These are phyloP conservation scores for Euphorbia schlechtendalii DNA, from an alignment of 441 rosid species.

Conservation along the genomic window DNA sequence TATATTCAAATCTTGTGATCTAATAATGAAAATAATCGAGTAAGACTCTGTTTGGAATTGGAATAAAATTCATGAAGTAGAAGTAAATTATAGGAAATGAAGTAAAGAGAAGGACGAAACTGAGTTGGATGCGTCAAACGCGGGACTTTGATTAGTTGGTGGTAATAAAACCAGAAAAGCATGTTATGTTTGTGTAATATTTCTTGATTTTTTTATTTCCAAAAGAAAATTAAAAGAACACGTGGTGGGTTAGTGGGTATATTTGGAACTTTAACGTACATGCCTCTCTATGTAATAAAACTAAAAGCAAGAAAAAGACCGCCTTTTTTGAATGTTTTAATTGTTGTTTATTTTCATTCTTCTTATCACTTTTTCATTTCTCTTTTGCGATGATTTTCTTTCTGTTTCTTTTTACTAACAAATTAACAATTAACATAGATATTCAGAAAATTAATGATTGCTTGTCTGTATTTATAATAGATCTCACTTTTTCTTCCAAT, in stretches of 20 bases:
- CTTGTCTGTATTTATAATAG: too few species aligned
- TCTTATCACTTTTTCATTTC: too few species aligned
- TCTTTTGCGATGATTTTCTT: too few species aligned
- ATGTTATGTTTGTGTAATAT: background rate
- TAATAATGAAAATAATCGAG: too few species aligned
- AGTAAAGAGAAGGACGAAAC: background rate
- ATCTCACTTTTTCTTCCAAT: too few species aligned
- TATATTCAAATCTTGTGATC: too few species aligned
- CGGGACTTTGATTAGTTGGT: slow-evolving; percentile 4
- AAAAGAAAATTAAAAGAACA: background rate
- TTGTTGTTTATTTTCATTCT: background rate
- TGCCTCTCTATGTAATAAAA: too few species aligned
- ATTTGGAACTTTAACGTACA: background rate
- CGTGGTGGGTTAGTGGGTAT: background rate
- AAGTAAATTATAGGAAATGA: background rate
- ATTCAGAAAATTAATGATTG: too few species aligned
- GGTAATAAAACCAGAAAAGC: slow-evolving; percentile 2
- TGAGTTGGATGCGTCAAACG: slow-evolving; percentile 1
- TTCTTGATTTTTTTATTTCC: too few species aligned
- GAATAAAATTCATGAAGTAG: background rate
- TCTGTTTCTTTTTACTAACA: too few species aligned
- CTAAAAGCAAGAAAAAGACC: background rate
- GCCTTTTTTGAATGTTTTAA: background rate
- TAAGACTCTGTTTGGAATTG: too few species aligned
- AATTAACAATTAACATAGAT: too few species aligned